Conservation (phyloP, 164 flowering plant species). For the Vitis amurensis region DNA sequence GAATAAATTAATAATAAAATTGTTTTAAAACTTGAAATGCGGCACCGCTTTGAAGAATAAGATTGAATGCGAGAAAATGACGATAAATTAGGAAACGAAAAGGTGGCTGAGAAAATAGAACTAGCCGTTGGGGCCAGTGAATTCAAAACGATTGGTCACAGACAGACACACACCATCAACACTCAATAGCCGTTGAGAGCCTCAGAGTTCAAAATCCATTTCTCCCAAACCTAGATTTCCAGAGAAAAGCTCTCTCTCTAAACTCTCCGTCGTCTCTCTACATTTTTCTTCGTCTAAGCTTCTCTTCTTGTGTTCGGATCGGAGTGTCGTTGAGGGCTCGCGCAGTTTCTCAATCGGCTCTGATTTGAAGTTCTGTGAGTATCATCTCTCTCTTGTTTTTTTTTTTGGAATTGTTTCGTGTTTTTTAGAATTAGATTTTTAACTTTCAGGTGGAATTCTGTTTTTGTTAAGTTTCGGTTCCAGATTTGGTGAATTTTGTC, state of each 20-base stretch:
- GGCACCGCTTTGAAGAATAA: conserved; percentile 7
- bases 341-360: not conserved
- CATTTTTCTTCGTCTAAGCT: not conserved
- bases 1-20: conserved; percentile 5
- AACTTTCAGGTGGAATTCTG: not conserved
- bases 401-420: not conserved
- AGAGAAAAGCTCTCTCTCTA: conserved; percentile 2
- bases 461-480: not conserved
- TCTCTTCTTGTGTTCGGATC: not conserved
- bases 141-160: not conserved
- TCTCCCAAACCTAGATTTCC: not conserved
- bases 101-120: conserved; percentile 10
- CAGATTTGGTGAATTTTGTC: too few species aligned
- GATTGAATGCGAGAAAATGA: not conserved
- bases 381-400: not conserved
- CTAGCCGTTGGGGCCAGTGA: conserved; percentile 31
- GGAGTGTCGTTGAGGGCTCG: not conserved
- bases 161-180: not conserved
- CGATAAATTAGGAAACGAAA: not conserved
- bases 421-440: not conserved
- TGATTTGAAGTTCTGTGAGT: not conserved
- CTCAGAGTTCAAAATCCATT: conserved; percentile 8
- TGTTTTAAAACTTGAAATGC: conserved; percentile 9
- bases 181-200: not conserved
- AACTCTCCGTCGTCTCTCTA: not conserved